A percentile compares a stretch with the other conserved stretches of the same genome.
Evolutionary conservation across 176 grass and related monocot species (phyloP).

Genomic region (Eremochloa ophiuroides): DNA sequence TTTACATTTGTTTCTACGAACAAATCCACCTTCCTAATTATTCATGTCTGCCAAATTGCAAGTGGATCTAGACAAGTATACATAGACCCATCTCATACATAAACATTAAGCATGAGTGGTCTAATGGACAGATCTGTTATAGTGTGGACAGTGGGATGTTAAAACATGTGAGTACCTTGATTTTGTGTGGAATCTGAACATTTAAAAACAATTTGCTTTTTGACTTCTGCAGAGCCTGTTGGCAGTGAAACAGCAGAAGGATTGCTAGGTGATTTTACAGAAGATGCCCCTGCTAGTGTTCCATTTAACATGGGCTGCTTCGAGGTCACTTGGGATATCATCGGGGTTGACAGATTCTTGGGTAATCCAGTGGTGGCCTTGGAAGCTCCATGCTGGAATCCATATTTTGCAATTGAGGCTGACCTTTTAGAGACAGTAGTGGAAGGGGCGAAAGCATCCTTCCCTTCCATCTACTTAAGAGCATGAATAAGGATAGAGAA

Average conservation of each 20-base stretch:
- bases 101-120: not conserved
- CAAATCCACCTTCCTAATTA: not conserved
- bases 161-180: slow-evolving; percentile 34
- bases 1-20: not conserved
- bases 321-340: slow-evolving; percentile 23
- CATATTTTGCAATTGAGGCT: not conserved
- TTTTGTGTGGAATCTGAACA: slow-evolving; percentile 30
- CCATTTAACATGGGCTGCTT: slow-evolving; percentile 45
- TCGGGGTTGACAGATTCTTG: slow-evolving; percentile 8
- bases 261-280: slow-evolving; percentile 8
- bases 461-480: slow-evolving; percentile 54
- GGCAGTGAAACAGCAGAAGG: slow-evolving; percentile 29
- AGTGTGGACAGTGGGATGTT: not conserved
- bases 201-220: slow-evolving; percentile 29
- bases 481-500: not conserved
- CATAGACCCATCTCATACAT: not conserved
- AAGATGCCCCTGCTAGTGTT: slow-evolving; percentile 12
- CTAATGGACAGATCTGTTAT: not conserved
- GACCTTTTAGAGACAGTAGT: slow-evolving; percentile 30
- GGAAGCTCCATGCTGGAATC: slow-evolving; percentile 31
- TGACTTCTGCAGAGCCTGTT: slow-evolving; percentile 25
- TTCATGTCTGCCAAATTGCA: not conserved
- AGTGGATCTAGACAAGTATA: not conserved
- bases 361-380: slow-evolving; percentile 15
- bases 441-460: slow-evolving; percentile 34